Percentiles rank a stretch among this genome's conserved stretches.
phyloP scores from a whole-genome alignment of 164 flowering plant species.

The Vitis rupestris region DNA sequence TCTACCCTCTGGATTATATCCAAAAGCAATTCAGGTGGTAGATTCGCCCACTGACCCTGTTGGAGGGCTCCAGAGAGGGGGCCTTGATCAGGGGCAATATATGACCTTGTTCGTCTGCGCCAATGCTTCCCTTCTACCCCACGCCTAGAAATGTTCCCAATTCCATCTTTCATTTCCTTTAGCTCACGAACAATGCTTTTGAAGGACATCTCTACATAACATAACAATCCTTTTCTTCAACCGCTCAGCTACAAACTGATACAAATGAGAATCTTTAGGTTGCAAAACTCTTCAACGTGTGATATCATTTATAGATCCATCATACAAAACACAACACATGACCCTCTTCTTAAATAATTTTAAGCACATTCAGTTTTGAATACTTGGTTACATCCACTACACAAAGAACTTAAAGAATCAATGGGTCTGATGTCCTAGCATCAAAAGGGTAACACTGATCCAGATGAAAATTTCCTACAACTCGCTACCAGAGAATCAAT shows the following conservation, averaged over 20 bases:
- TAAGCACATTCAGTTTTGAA: too few relatives aligned
- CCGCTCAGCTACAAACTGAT: background rate
- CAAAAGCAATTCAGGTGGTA: slow-evolving; percentile 69
- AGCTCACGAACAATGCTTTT: slow-evolving; percentile 68
- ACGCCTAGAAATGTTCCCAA: slow-evolving; percentile 54
- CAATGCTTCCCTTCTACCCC: slow-evolving; percentile 49
- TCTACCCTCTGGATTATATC: slow-evolving; percentile 72
- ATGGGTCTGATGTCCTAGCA: background rate
- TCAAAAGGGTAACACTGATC: background rate
- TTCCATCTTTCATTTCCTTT: slow-evolving; percentile 69
- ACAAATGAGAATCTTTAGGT: background rate
- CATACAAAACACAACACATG: too few relatives aligned
- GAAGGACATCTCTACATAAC: slow-evolving; percentile 49
- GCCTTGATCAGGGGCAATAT: slow-evolving; percentile 50
- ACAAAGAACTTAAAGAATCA: too few relatives aligned
- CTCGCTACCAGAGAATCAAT: background rate
- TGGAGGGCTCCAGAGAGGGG: slow-evolving; percentile 25
- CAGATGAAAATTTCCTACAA: too few relatives aligned
- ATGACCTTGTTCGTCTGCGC: slow-evolving; percentile 46
- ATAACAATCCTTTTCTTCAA: slow-evolving; percentile 11
- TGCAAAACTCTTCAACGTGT: background rate
- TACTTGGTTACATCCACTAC: too few relatives aligned
- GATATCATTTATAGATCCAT: too few relatives aligned
- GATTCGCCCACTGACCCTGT: slow-evolving; percentile 64
- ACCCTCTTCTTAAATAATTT: too few relatives aligned